A percentile compares a stretch with the other conserved stretches of the same genome.
These are phyloP conservation scores for Cucurbitaria berberidis DNA, from an alignment of 2,329 filamentous ascomycete genomes.

Conservation along the genomic window DNA sequence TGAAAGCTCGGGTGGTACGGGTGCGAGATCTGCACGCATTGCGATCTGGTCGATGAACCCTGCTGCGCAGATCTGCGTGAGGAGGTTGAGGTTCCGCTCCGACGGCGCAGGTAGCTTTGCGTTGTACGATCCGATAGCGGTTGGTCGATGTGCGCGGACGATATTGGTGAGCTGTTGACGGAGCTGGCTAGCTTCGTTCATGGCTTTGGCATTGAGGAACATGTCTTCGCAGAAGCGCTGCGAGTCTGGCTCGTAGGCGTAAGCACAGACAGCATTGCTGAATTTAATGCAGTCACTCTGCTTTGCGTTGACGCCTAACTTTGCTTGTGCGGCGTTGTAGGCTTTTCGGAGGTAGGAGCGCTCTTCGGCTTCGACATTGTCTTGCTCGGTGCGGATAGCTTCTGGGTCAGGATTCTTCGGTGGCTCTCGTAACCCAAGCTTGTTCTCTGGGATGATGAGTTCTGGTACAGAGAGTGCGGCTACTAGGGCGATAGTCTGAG, in stretches of 20 bases:
- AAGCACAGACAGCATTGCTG: slow-evolving; percentile 86
- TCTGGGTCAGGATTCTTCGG: slow-evolving; percentile 49
- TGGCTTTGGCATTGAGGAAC: slow-evolving; percentile 85
- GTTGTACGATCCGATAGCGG: slow-evolving; percentile 47
- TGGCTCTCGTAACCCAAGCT: slow-evolving; percentile 68
- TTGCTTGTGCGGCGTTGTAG: slow-evolving; percentile 75
- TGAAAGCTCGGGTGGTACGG: slow-evolving; percentile 60
- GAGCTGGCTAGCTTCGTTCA: slow-evolving; percentile 84
- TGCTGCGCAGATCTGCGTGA: slow-evolving; percentile 90
- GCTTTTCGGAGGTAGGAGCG: slow-evolving; percentile 69
- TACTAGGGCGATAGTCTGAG: slow-evolving; percentile 86
- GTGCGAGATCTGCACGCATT: slow-evolving; percentile 85
- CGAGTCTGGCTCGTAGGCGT: slow-evolving; percentile 57
- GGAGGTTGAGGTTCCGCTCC: slow-evolving; percentile 70
- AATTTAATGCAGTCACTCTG: slow-evolving; percentile 88
- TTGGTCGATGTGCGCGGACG: slow-evolving; percentile 73
- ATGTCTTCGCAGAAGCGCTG: slow-evolving; percentile 80
- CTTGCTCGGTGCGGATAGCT: slow-evolving; percentile 63
- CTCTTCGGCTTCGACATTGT: slow-evolving; percentile 73
- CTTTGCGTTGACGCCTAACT: slow-evolving; percentile 77
- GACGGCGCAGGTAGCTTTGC: slow-evolving; percentile 64
- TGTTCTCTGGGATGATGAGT: slow-evolving; percentile 81
- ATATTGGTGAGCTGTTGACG: slow-evolving; percentile 83
- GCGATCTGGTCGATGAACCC: slow-evolving; percentile 96
- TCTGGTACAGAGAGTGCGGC: slow-evolving; percentile 88